Percentiles rank a stretch among this genome's conserved stretches.
These are phyloP conservation scores for Sedum album DNA, from an alignment of 164 flowering plant species.

Conservation along the genomic window DNA sequence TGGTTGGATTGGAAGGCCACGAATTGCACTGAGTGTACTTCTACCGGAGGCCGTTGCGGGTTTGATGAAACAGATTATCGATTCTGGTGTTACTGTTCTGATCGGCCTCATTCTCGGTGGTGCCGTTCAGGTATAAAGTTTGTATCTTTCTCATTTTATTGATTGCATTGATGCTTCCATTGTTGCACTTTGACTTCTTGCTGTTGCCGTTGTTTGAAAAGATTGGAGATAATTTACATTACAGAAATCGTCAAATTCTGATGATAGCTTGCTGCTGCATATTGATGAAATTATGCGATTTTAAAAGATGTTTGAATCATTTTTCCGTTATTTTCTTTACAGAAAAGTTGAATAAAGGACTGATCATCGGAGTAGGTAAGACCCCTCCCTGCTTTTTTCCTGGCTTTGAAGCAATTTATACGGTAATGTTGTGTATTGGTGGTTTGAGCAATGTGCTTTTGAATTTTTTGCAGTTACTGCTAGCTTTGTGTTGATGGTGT, in stretches of 20 bases:
- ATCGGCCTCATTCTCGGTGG: conserved; percentile 22
- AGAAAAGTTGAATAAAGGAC: neutral
- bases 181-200: neutral
- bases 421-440: neutral
- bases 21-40: conserved; percentile 33
- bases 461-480: neutral
- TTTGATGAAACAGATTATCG: conserved; percentile 14
- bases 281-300: neutral
- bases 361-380: conserved; percentile 4
- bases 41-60: conserved; percentile 46
- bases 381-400: neutral
- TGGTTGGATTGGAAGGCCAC: conserved; percentile 34
- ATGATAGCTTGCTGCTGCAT: neutral
- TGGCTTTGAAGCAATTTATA: neutral
- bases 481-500: conserved; percentile 2
- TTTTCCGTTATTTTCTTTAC: neutral
- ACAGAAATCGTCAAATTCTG: neutral
- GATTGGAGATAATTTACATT: too few species aligned
- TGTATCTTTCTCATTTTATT: neutral
- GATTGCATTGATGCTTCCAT: neutral
- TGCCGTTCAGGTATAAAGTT: conserved; percentile 3
- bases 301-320: neutral
- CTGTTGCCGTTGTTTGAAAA: neutral
- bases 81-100: conserved; percentile 37
- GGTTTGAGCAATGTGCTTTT: neutral